These are phyloP conservation scores for Talaromyces rugulosus DNA, from an alignment of 2,329 filamentous ascomycete species.

Conservation along the genomic window DNA sequence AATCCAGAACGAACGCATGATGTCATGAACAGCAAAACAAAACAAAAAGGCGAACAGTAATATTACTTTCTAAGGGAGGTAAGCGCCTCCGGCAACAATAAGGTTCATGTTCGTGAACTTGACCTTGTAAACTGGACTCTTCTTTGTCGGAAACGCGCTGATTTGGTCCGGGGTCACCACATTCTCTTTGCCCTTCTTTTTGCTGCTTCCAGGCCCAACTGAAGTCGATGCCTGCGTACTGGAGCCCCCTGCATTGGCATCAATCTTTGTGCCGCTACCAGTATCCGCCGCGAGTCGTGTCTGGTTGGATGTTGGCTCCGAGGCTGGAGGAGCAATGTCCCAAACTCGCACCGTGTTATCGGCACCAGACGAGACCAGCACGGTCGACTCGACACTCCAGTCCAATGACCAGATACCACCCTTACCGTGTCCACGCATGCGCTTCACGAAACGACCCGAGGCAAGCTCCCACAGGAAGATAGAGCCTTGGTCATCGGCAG, in stretches of 20 bases:
- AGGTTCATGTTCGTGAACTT: slow-evolving; percentile 94
- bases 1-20: not conserved
- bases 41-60: not conserved
- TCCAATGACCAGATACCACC: slow-evolving; percentile 90
- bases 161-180: slow-evolving; percentile 91
- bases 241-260: slow-evolving; percentile 47
- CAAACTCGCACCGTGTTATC: slow-evolving; percentile 92
- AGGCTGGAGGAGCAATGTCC: slow-evolving; percentile 74
- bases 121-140: slow-evolving; percentile 88
- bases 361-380: slow-evolving; percentile 83
- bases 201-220: slow-evolving; percentile 38
- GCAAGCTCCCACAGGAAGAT: slow-evolving; percentile 93
- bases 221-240: slow-evolving; percentile 42
- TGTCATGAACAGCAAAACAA: not conserved
- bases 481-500: slow-evolving; percentile 79
- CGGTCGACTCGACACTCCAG: slow-evolving; percentile 88
- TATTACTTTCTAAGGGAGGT: slow-evolving; percentile 45
- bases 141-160: slow-evolving; percentile 91
- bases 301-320: slow-evolving; percentile 55
- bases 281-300: slow-evolving; percentile 50
- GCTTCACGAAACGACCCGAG: slow-evolving; percentile 82
- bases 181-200: slow-evolving; percentile 84
- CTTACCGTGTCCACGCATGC: slow-evolving; percentile 88
- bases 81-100: slow-evolving; percentile 75
- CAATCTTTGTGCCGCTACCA: slow-evolving; percentile 46